These are phyloP conservation scores for Xylaria bambusicola DNA, from an alignment of 495 filamentous ascomycete genomes.

Conservation along the genomic window DNA sequence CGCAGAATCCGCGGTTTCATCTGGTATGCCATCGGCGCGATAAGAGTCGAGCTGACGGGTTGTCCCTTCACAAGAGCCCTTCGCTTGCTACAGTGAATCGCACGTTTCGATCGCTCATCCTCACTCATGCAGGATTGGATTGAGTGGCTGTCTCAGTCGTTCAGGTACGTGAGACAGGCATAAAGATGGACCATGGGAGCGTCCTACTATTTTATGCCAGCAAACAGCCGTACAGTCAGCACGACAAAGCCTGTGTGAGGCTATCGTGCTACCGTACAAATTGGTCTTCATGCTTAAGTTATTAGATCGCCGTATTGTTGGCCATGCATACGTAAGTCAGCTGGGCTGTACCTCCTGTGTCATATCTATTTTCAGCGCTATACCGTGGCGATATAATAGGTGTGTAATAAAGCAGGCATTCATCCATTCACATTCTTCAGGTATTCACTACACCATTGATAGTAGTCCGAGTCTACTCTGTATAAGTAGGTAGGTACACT, in stretches of 20 bases:
- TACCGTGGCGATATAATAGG: neutral
- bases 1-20: conserved; percentile 8
- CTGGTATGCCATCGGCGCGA: conserved; percentile 7
- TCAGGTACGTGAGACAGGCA: neutral
- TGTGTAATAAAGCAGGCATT: too few species aligned
- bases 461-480: too few species aligned
- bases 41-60: neutral
- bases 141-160: neutral
- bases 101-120: neutral
- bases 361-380: conserved; percentile 12
- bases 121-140: neutral
- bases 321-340: neutral
- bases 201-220: neutral
- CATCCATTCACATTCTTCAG: too few species aligned
- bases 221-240: conserved; percentile 2
- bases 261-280: neutral
- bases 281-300: neutral
- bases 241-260: neutral
- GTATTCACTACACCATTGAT: too few species aligned
- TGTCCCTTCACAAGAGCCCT: neutral
- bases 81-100: neutral
- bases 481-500: too few species aligned
- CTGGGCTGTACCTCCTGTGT: conserved; percentile 12
- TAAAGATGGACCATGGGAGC: neutral
- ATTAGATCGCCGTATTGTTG: neutral